Conservation (phyloP, 2,329 filamentous ascomycete species). For the Leptodontidium sp. region DNA sequence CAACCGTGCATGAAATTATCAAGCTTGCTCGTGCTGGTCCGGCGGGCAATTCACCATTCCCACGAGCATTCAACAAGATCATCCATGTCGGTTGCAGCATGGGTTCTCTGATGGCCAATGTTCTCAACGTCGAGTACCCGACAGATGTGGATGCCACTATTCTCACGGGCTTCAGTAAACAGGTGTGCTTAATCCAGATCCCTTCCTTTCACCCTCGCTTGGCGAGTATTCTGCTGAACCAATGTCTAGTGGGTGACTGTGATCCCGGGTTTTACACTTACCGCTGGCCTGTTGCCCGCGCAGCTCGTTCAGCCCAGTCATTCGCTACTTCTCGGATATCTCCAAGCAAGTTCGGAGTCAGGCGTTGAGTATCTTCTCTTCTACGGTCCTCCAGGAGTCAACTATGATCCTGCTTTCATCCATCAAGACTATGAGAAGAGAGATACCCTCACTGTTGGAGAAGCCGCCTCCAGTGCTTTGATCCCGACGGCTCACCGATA, state of each 20-base stretch:
- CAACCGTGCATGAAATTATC: conserved; percentile 39
- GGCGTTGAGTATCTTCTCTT: conserved; percentile 30
- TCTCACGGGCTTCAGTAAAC: conserved; percentile 37
- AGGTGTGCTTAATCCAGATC: background rate
- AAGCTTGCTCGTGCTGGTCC: conserved; percentile 20
- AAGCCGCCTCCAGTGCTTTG: conserved; percentile 28
- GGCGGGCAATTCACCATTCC: conserved; percentile 26
- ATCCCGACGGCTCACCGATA: conserved; percentile 25
- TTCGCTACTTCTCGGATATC: conserved; percentile 32
- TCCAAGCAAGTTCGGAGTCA: conserved; percentile 20
- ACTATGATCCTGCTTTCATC: conserved; percentile 26
- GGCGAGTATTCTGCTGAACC: background rate
- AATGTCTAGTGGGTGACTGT: conserved; percentile 15
- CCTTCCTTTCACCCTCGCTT: background rate
- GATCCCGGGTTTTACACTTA: conserved; percentile 26
- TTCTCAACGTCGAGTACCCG: conserved; percentile 37
- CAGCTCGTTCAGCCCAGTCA: conserved; percentile 17
- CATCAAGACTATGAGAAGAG: conserved; percentile 28
- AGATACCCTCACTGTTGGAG: conserved; percentile 33
- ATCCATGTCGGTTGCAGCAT: conserved; percentile 39
- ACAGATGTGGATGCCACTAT: conserved; percentile 39
- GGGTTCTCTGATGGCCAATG: conserved; percentile 36
- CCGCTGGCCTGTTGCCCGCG: conserved; percentile 30
- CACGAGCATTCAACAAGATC: conserved; percentile 36
- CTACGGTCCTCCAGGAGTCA: conserved; percentile 25